phyloP scores from a whole-genome alignment of 1,284 basidiomycete genomes.

The Phlebopus sp. region DNA sequence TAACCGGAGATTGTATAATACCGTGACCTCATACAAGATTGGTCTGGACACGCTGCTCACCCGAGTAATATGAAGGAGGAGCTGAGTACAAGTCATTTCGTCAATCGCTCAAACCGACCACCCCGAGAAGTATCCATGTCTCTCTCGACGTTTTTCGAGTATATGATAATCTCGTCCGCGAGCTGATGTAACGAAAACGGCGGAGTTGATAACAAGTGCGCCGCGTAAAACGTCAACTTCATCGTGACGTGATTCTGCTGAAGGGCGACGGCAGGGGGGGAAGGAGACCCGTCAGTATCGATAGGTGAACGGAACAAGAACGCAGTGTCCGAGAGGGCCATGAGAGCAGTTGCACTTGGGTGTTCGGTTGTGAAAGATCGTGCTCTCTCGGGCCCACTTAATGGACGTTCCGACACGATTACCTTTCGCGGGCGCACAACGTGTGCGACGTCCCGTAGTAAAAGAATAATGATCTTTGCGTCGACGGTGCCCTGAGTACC shows the following conservation, averaged over 20 bases:
- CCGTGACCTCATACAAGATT: neutral
- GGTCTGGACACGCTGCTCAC: too few species aligned
- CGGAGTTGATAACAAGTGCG: slow-evolving; percentile 36
- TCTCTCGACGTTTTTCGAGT: slow-evolving; percentile 20
- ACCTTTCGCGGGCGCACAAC: slow-evolving; percentile 51
- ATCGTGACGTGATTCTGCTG: slow-evolving; percentile 15
- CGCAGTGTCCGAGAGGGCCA: slow-evolving; percentile 27
- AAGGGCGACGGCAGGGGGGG: neutral
- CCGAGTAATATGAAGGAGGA: too few species aligned
- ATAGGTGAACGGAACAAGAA: slow-evolving; percentile 19
- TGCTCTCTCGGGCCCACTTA: slow-evolving; percentile 2
- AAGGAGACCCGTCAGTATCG: neutral
- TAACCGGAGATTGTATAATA: neutral
- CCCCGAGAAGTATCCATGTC: slow-evolving; percentile 1
- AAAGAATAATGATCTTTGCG: slow-evolving; percentile 44
- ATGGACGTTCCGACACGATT: slow-evolving; percentile 11
- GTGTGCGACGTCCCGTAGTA: slow-evolving; percentile 51
- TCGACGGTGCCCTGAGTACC: slow-evolving; percentile 43
- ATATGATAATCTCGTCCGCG: slow-evolving; percentile 38
- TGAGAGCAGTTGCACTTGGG: slow-evolving; percentile 15
- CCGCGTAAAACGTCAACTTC: slow-evolving; percentile 41
- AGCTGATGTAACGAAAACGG: slow-evolving; percentile 36
- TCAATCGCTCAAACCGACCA: neutral
- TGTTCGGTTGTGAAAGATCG: slow-evolving; percentile 14
- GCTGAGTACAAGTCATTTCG: too few species aligned